phyloP scores from a whole-genome alignment of 257 asterid species.

The Dorcoceras hygrometricum region DNA sequence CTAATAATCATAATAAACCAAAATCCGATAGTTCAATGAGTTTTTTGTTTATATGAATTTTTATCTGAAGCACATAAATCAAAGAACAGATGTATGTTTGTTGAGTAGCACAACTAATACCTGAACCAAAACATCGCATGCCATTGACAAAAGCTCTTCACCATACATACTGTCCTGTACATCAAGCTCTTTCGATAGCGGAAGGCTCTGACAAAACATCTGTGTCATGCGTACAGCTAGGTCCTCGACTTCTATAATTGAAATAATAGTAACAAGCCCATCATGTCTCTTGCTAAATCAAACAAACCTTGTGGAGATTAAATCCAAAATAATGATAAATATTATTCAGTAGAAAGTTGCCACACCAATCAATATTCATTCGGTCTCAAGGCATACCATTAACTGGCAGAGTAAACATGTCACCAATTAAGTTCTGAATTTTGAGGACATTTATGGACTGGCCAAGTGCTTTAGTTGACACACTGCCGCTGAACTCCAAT shows the following conservation, averaged over 20 bases:
- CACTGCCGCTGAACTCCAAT: constrained; percentile 35
- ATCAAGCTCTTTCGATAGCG: constrained; percentile 81
- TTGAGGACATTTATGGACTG: constrained; percentile 66
- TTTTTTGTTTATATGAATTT: constrained; percentile 7
- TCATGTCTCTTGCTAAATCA: neutral
- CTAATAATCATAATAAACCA: neutral
- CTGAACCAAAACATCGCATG: constrained; percentile 86
- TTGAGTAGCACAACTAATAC: constrained; percentile 37
- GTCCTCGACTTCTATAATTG: constrained; percentile 59
- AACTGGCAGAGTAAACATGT: constrained; percentile 52
- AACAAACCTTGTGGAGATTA: constrained; percentile 9
- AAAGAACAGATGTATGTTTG: constrained; percentile 6
- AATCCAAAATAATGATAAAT: neutral
- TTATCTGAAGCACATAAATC: constrained; percentile 13
- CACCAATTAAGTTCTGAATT: constrained; percentile 58
- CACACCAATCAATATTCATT: constrained; percentile 14
- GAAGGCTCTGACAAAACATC: constrained; percentile 67
- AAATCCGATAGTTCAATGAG: constrained; percentile 8
- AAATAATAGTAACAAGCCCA: neutral
- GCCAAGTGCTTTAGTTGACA: constrained; percentile 71
- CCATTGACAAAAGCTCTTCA: constrained; percentile 90
- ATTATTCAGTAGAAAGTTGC: constrained; percentile 16
- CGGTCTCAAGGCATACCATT: constrained; percentile 45
- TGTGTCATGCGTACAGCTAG: constrained; percentile 68
- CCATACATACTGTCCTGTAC: constrained; percentile 85